Percentiles rank a stretch among this genome's conserved stretches.
phyloP scores from a whole-genome alignment of 441 rosid genomes.

The Adansonia rubrostipa region DNA sequence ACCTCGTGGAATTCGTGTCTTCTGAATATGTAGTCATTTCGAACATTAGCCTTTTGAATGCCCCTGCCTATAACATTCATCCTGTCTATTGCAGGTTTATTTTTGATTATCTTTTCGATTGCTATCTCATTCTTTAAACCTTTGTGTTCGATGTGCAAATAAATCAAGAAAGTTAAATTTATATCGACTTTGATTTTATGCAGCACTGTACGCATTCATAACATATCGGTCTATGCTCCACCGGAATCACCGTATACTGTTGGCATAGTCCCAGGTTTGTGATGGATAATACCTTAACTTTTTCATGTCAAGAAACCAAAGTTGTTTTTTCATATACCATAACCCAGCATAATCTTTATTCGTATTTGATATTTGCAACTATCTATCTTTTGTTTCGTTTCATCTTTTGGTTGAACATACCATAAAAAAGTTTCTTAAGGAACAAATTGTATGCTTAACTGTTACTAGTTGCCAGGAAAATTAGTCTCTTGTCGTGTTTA shows the following conservation, averaged over 20 bases:
- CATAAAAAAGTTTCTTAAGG: neutral
- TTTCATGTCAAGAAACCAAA: neutral
- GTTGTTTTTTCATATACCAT: too few relatives aligned
- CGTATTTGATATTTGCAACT: too few relatives aligned
- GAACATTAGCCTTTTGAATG: slow-evolving; percentile 75
- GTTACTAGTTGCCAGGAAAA: neutral
- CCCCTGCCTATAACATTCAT: slow-evolving; percentile 84
- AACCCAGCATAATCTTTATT: too few relatives aligned
- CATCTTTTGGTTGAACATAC: neutral
- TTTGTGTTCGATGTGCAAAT: neutral
- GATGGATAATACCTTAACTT: neutral
- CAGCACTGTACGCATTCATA: slow-evolving; percentile 68
- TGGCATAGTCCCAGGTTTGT: slow-evolving; percentile 85
- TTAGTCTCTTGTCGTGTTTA: neutral
- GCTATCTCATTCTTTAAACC: neutral
- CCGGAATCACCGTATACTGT: slow-evolving; percentile 66
- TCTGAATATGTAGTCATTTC: slow-evolving; percentile 67
- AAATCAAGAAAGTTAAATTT: neutral
- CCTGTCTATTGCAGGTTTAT: slow-evolving; percentile 86
- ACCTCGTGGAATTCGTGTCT: slow-evolving; percentile 71
- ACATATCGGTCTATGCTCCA: slow-evolving; percentile 61
- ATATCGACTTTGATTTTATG: slow-evolving; percentile 26
- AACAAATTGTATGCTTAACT: neutral
- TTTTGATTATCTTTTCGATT: neutral
- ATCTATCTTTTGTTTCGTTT: neutral